A percentile compares a stretch with the other conserved stretches of the same genome.
Evolutionary conservation across 2,329 filamentous ascomycete species (phyloP).

Genomic region (Calonectria pauciramosa): DNA sequence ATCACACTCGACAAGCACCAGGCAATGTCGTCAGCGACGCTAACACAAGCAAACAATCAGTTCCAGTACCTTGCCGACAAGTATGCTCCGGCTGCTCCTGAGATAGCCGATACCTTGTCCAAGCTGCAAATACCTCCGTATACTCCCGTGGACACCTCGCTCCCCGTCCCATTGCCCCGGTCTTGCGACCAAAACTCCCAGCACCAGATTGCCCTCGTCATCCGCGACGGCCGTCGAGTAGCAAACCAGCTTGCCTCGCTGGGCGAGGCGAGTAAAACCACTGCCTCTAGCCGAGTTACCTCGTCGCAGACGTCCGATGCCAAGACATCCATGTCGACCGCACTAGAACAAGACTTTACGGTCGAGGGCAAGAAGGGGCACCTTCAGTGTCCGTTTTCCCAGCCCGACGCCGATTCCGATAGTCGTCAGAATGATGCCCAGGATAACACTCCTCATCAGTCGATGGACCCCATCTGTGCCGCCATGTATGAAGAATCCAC

Average conservation of each 20-base stretch:
- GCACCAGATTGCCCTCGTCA: conserved; percentile 73
- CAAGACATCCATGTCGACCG: conserved; percentile 72
- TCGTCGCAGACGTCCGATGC: conserved; percentile 59
- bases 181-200: conserved; percentile 56
- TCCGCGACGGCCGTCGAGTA: conserved; percentile 73
- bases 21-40: conserved; percentile 36
- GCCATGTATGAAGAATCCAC: conserved; percentile 73
- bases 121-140: conserved; percentile 76
- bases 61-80: conserved; percentile 77
- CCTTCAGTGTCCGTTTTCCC: conserved; percentile 84
- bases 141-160: conserved; percentile 62
- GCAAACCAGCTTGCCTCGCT: conserved; percentile 66
- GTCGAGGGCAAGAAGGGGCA: conserved; percentile 84
- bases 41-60: conserved; percentile 55
- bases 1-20: neutral
- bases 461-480: conserved; percentile 73
- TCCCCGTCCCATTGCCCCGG: conserved; percentile 67
- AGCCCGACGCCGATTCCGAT: conserved; percentile 49
- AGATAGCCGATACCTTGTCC: conserved; percentile 76
- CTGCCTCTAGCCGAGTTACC: conserved; percentile 63
- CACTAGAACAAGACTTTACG: conserved; percentile 91
- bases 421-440: conserved; percentile 43
- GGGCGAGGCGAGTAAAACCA: conserved; percentile 65
- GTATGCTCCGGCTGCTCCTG: conserved; percentile 74
- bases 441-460: conserved; percentile 63